A percentile compares a stretch with the other conserved stretches of the same genome.
Conservation (phyloP, 768 basidiomycete species). For the Phlebiopsis flavidoalba region DNA sequence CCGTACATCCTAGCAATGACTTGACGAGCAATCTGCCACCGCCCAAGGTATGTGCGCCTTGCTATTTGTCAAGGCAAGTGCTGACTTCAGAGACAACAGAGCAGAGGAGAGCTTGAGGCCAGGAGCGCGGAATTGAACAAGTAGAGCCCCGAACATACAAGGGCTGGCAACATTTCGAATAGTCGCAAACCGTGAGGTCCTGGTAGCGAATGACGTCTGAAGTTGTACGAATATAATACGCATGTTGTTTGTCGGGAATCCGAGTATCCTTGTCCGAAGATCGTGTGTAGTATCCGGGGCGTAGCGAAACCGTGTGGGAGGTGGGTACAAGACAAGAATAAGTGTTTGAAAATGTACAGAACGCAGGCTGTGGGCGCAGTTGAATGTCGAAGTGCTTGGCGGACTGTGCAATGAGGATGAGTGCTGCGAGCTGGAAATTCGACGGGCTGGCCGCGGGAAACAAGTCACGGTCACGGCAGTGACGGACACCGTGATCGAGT, state of each 20-base stretch:
- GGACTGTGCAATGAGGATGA: not conserved
- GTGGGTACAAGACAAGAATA: too few species aligned
- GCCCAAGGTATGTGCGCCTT: constrained; percentile 36
- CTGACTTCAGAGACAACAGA: constrained; percentile 2
- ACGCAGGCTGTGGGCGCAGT: not conserved
- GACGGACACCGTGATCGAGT: not conserved
- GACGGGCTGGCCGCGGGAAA: not conserved
- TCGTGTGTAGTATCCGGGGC: not conserved
- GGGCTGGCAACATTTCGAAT: not conserved
- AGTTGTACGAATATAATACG: not conserved
- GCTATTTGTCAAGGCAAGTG: not conserved
- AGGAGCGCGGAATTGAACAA: constrained; percentile 16
- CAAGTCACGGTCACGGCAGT: not conserved
- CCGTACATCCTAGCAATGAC: constrained; percentile 43
- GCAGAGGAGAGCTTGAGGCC: constrained; percentile 15
- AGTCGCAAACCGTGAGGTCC: not conserved
- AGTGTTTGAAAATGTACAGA: not conserved
- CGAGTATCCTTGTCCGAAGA: not conserved
- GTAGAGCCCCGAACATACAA: not conserved
- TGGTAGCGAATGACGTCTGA: not conserved
- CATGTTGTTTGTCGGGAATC: not conserved
- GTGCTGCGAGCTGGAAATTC: not conserved
- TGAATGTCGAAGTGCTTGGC: not conserved
- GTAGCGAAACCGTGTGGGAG: not conserved
- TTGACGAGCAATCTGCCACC: constrained; percentile 39